These are phyloP conservation scores for Cydonia oblonga DNA, from an alignment of 331 rosid genomes.

Conservation along the genomic window DNA sequence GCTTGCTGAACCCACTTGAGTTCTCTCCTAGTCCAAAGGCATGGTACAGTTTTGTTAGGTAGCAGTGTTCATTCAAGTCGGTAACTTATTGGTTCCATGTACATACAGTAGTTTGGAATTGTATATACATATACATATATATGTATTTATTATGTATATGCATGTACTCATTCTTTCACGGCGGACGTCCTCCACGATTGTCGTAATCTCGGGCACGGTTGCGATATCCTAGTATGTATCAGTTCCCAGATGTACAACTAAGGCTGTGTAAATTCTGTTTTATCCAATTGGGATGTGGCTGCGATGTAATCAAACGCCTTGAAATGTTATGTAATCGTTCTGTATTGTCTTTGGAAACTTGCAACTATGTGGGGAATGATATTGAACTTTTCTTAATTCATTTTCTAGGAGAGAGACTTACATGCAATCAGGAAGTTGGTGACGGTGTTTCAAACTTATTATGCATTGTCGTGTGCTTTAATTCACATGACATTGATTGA, in stretches of 20 bases:
- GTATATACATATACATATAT: neutral
- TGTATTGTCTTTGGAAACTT: neutral
- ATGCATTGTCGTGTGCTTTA: too few species aligned
- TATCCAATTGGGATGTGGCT: neutral
- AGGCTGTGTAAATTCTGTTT: neutral
- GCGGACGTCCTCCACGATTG: conserved; percentile 25
- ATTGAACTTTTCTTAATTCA: too few species aligned
- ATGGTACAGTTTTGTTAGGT: conserved; percentile 71
- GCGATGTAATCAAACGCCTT: neutral
- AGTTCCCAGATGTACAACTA: conserved; percentile 5
- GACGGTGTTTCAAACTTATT: neutral
- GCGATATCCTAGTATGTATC: neutral
- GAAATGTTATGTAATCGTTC: neutral
- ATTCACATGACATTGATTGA: too few species aligned
- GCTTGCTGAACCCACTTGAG: conserved; percentile 60
- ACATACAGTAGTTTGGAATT: conserved; percentile 20
- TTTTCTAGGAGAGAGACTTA: neutral
- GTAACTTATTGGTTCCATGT: conserved; percentile 16
- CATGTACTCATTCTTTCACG: conserved; percentile 43
- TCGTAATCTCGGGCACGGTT: conserved; percentile 14
- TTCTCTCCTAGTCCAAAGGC: conserved; percentile 1
- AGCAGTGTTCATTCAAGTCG: conserved; percentile 25
- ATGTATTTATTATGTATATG: conserved; percentile 10
- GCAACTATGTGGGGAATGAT: neutral
- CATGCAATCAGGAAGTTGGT: neutral